Conservation (phyloP, 2,329 filamentous ascomycete species). For the Magnaporthiopsis rhizophila region DNA sequence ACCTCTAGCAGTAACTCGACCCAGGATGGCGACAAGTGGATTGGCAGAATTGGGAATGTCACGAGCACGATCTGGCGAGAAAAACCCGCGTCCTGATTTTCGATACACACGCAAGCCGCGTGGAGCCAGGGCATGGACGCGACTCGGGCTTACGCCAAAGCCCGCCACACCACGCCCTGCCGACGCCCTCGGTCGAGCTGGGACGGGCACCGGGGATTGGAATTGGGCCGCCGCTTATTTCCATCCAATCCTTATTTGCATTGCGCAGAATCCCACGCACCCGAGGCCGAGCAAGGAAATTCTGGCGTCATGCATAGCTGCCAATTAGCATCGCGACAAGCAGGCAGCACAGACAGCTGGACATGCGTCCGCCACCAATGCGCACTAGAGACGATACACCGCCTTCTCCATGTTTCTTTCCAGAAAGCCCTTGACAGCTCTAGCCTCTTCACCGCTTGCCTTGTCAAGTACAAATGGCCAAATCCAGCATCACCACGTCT, state of each 20-base stretch:
- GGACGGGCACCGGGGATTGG: background rate
- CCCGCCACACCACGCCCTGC: background rate
- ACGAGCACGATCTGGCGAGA: background rate
- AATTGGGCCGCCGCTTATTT: background rate
- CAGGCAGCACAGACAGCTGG: no score
- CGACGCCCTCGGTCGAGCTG: background rate
- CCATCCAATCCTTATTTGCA: background rate
- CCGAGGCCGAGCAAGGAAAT: no score
- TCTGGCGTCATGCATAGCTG: no score
- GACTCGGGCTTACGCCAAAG: background rate
- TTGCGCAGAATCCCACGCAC: background rate
- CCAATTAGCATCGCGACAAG: background rate
- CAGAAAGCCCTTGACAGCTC: no score
- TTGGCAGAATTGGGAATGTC: background rate
- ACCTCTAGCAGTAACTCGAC: background rate
- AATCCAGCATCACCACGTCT: background rate
- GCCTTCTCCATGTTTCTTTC: no score
- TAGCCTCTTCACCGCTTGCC: no score
- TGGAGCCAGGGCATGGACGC: background rate
- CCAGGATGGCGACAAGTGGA: background rate
- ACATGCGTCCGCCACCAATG: no score
- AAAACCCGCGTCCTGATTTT: background rate
- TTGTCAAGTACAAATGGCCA: no score
- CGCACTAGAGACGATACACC: no score
- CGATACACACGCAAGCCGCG: background rate